Conservation (phyloP, 2,329 filamentous ascomycete genomes). For the Epichloe typhina region DNA sequence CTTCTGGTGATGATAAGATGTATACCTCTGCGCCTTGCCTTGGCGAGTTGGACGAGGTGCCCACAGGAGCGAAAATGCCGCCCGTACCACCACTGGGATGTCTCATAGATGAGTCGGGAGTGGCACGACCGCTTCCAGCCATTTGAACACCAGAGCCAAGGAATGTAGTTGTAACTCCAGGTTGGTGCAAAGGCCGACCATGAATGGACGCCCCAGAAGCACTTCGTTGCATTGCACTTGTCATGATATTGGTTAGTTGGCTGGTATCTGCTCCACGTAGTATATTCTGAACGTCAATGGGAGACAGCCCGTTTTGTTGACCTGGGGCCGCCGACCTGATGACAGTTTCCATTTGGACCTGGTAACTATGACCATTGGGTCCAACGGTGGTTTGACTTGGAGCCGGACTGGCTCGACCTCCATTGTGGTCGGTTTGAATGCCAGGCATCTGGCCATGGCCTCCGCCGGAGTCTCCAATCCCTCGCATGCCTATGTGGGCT, state of each 20-base stretch:
- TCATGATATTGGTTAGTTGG: conserved; percentile 33
- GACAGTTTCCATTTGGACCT: conserved; percentile 23
- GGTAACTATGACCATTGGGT: conserved; percentile 21
- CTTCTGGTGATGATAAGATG: conserved; percentile 45
- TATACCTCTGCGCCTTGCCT: conserved; percentile 38
- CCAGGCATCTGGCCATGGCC: conserved; percentile 6
- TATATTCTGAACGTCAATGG: conserved; percentile 32
- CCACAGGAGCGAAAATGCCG: conserved; percentile 10
- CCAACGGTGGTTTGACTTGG: conserved; percentile 16
- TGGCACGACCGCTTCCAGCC: conserved; percentile 32
- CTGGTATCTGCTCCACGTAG: conserved; percentile 31
- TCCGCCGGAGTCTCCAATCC: conserved; percentile 22
- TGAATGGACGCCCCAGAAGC: conserved; percentile 32
- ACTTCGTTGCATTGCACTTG: conserved; percentile 38
- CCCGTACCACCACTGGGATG: conserved; percentile 18
- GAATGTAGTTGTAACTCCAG: conserved; percentile 30
- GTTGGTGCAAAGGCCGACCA: conserved; percentile 19
- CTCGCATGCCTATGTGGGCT: conserved; percentile 26
- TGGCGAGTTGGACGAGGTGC: conserved; percentile 9
- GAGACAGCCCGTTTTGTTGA: conserved; percentile 21
- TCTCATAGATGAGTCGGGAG: conserved; percentile 28
- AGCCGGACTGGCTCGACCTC: conserved; percentile 12
- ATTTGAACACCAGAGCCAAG: conserved; percentile 23
- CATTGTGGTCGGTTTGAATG: conserved; percentile 13
- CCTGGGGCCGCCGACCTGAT: conserved; percentile 12